Evolutionary conservation across 169 alveolate genomes (phyloP).

Genomic region (Plasmodium coatneyi): DNA sequence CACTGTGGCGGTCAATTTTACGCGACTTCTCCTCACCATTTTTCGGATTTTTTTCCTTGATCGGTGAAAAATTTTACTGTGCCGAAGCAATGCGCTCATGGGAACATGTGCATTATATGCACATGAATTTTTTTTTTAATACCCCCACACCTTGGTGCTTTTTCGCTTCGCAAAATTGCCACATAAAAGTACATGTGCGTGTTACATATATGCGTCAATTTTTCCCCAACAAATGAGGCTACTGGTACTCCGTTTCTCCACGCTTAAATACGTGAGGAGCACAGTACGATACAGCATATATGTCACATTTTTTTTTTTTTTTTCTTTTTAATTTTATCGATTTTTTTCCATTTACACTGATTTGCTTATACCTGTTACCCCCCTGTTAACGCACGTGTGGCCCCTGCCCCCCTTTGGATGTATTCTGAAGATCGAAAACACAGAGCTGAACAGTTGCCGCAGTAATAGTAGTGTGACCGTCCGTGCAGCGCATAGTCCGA

Average conservation of each 20-base stretch:
- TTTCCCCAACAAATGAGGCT: not conserved
- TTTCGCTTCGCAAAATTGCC: not conserved
- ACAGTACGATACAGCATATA: not conserved
- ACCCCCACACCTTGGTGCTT: not conserved
- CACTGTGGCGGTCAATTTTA: not conserved
- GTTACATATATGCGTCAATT: not conserved
- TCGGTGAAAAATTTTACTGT: not conserved
- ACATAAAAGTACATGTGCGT: constrained; percentile 4
- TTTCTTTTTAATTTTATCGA: no score
- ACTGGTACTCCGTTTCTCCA: not conserved
- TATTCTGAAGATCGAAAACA: not conserved
- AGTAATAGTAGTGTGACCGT: not conserved
- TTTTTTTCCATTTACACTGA: not conserved
- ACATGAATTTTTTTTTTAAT: not conserved
- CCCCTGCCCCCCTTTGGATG: not conserved
- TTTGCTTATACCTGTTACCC: not conserved
- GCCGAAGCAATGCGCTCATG: not conserved
- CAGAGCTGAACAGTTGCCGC: not conserved
- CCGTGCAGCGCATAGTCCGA: not conserved
- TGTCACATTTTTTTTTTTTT: not conserved
- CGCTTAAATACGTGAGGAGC: not conserved
- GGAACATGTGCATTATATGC: not conserved
- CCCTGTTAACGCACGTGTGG: not conserved
- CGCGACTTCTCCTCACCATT: not conserved
- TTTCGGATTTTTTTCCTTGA: not conserved